Percentiles rank a stretch among this genome's conserved stretches.
phyloP scores from a whole-genome alignment of 169 alveolate species.

The Neospora caninum region DNA sequence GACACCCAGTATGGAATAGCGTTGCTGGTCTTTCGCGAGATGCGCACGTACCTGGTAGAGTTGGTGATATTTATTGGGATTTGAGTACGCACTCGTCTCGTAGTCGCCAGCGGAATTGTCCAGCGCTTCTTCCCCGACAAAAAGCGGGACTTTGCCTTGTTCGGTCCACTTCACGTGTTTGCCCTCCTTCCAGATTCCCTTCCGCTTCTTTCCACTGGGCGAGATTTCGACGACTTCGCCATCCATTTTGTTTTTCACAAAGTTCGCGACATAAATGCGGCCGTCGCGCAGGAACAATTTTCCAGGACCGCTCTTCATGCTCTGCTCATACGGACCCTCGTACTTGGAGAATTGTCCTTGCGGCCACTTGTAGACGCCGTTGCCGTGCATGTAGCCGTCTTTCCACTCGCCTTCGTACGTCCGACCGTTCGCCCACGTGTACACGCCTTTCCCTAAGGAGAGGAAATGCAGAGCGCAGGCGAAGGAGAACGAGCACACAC shows the following conservation, averaged over 20 bases:
- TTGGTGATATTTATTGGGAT: constrained; percentile 4
- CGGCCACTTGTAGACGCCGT: constrained; percentile 82
- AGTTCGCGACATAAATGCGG: constrained; percentile 78
- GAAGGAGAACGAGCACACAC: neutral
- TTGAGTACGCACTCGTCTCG: constrained; percentile 20
- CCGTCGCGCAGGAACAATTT: constrained; percentile 79
- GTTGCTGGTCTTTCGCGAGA: too few species aligned
- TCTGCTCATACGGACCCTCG: constrained; percentile 75
- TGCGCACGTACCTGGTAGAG: neutral
- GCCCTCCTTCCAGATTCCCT: constrained; percentile 44
- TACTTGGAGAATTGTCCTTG: constrained; percentile 73
- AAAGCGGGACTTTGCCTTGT: neutral
- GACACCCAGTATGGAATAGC: too few species aligned
- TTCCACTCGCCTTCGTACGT: constrained; percentile 73
- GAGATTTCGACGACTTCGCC: constrained; percentile 72
- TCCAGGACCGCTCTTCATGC: constrained; percentile 78
- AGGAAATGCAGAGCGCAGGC: neutral
- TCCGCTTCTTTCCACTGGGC: constrained; percentile 76
- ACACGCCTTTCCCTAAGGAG: constrained; percentile 80
- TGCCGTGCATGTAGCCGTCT: constrained; percentile 86
- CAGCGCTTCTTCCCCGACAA: neutral
- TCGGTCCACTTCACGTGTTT: constrained; percentile 12
- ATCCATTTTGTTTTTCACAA: neutral
- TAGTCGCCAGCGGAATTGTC: neutral
- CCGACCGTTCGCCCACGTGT: constrained; percentile 85